phyloP scores from a whole-genome alignment of 306 rosid genomes.

The Canavalia gladiata region DNA sequence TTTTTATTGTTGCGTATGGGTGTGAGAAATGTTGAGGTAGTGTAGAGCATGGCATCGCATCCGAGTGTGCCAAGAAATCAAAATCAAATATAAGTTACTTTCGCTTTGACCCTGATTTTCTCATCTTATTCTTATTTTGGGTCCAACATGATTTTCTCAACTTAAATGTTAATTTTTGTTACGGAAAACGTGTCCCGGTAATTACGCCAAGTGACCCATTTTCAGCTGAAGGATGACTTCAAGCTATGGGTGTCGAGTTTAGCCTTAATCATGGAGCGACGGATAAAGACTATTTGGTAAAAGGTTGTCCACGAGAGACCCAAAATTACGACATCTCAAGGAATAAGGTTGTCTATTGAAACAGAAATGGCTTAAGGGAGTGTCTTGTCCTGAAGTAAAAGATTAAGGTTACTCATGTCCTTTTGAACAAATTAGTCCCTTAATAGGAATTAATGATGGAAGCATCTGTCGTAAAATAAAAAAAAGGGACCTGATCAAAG shows the following conservation, averaged over 20 bases:
- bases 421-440: too few relatives aligned
- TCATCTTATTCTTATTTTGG: not conserved
- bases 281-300: too few relatives aligned
- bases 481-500: too few relatives aligned
- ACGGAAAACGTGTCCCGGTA: not conserved
- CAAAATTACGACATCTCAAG: too few relatives aligned
- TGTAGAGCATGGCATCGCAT: conserved; percentile 44
- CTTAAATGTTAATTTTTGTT: conserved; percentile 1
- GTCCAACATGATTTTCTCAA: conserved; percentile 2
- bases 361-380: too few relatives aligned
- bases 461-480: too few relatives aligned
- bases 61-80: conserved; percentile 42
- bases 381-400: too few relatives aligned
- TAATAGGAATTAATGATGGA: too few relatives aligned
- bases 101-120: conserved; percentile 29
- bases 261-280: too few relatives aligned
- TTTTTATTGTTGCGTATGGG: conserved; percentile 36
- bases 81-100: conserved; percentile 40
- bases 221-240: not conserved
- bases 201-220: conserved; percentile 2
- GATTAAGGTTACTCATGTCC: too few relatives aligned
- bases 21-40: conserved; percentile 49
- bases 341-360: too few relatives aligned
- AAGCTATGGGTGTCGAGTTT: not conserved
- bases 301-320: too few relatives aligned